Evolutionary conservation across 225 moss, liverwort and hornwort genomes (phyloP).

Genomic region (Anthoceros angustus): DNA sequence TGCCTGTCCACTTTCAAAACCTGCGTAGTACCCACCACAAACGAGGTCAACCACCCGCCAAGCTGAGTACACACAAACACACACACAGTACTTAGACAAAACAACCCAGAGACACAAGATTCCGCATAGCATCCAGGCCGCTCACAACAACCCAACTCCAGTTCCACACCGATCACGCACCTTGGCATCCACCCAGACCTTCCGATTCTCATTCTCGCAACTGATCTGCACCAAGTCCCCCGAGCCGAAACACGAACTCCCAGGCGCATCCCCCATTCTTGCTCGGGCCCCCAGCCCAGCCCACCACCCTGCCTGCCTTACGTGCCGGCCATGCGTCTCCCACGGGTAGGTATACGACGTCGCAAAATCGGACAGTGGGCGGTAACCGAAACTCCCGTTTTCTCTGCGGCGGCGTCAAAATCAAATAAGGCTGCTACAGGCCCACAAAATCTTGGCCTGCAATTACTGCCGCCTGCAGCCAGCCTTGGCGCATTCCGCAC

Average conservation of each 20-base stretch:
- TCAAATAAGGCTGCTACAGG: too few relatives aligned
- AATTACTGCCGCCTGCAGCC: too few relatives aligned
- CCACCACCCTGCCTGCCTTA: background rate
- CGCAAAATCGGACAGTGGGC: too few relatives aligned
- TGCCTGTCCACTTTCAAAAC: conserved; percentile 1
- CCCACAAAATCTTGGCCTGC: too few relatives aligned
- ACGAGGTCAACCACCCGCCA: too few relatives aligned
- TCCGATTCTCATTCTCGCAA: conserved; percentile 1
- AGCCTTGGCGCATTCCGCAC: too few relatives aligned
- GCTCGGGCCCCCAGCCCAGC: background rate
- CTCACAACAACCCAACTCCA: background rate
- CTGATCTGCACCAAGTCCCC: background rate
- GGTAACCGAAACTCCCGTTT: too few relatives aligned
- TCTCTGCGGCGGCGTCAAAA: too few relatives aligned
- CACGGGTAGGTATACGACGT: background rate
- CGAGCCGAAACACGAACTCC: background rate
- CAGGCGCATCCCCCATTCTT: background rate
- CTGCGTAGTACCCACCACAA: background rate
- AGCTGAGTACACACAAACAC: too few relatives aligned
- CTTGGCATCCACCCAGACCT: conserved; percentile 1
- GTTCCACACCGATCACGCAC: background rate
- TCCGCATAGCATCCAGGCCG: background rate
- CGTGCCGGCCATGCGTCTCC: background rate
- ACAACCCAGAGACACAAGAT: background rate
- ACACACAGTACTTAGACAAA: background rate